Evolutionary conservation across 495 filamentous ascomycete species (phyloP).

Genomic region (Hypoxylon fragiforme): DNA sequence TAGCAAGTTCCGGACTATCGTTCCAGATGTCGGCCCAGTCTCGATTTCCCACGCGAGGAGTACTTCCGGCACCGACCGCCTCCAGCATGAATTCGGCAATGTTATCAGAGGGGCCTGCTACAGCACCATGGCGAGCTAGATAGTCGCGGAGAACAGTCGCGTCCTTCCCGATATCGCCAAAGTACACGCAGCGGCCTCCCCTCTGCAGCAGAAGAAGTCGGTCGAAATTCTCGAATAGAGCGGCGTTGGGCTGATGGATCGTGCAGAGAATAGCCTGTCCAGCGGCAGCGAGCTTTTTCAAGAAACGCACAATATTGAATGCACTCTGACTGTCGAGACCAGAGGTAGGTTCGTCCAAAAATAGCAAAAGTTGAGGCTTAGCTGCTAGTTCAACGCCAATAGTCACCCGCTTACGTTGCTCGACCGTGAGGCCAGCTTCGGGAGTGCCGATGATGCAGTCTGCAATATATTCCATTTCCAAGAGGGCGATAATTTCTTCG

Average conservation of each 20-base stretch:
- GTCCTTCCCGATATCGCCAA: constrained; percentile 60
- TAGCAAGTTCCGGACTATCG: constrained; percentile 68
- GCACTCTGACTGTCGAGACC: constrained; percentile 84
- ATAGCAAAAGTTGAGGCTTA: constrained; percentile 82
- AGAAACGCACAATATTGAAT: constrained; percentile 87
- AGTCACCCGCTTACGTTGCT: constrained; percentile 86
- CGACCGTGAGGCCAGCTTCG: constrained; percentile 81
- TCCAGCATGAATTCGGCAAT: constrained; percentile 90
- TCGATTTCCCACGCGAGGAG: constrained; percentile 69
- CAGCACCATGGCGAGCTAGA: constrained; percentile 59
- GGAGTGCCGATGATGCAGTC: constrained; percentile 82
- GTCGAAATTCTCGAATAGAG: constrained; percentile 82
- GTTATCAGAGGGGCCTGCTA: constrained; percentile 61
- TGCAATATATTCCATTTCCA: constrained; percentile 83
- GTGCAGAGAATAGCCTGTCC: constrained; percentile 91
- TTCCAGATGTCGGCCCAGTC: constrained; percentile 84
- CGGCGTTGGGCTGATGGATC: constrained; percentile 87
- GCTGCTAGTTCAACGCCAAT: constrained; percentile 88
- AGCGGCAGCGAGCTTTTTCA: constrained; percentile 77
- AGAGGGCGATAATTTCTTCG: constrained; percentile 75
- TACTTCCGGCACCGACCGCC: constrained; percentile 76
- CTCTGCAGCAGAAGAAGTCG: constrained; percentile 67
- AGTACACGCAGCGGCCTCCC: constrained; percentile 75
- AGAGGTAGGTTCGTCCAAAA: constrained; percentile 88
- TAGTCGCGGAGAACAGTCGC: constrained; percentile 52